A percentile compares a stretch with the other conserved stretches of the same genome.
Evolutionary conservation across 2,329 filamentous ascomycete species (phyloP).

Genomic region (Arthrobotrys megalospora): DNA sequence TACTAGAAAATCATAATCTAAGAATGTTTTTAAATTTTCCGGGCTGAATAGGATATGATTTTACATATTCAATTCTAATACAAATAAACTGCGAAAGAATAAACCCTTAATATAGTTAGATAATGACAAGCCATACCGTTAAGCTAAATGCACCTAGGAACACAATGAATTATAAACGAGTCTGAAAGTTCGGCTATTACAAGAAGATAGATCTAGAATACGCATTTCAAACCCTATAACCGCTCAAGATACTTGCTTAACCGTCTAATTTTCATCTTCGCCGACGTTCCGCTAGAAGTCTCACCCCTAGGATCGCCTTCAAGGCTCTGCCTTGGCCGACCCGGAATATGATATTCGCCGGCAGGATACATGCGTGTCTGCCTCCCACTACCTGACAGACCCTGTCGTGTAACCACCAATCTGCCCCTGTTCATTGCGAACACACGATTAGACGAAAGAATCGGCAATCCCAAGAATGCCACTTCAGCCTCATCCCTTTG

Average conservation of each 20-base stretch:
- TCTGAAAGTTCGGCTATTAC: conserved; percentile 4
- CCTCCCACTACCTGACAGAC: conserved; percentile 18
- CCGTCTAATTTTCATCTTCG: conserved; percentile 35
- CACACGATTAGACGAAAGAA: conserved; percentile 24
- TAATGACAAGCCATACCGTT: too few relatives aligned
- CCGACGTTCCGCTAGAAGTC: background rate
- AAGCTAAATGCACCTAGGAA: too few relatives aligned
- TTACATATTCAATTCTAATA: too few relatives aligned
- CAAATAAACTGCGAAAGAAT: too few relatives aligned
- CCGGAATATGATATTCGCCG: conserved; percentile 44
- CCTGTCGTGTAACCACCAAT: conserved; percentile 28
- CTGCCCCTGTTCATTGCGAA: conserved; percentile 51
- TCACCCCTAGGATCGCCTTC: background rate
- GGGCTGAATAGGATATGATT: too few relatives aligned
- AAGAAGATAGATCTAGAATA: background rate
- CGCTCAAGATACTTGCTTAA: conserved; percentile 38
- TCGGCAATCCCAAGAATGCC: conserved; percentile 39
- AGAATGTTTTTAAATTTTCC: too few relatives aligned
- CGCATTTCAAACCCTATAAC: background rate
- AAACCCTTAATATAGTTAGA: too few relatives aligned
- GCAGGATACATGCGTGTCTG: conserved; percentile 31
- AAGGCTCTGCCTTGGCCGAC: conserved; percentile 23
- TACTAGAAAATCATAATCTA: too few relatives aligned
- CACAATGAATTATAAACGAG: too few relatives aligned
- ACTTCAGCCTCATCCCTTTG: conserved; percentile 36